phyloP scores from a whole-genome alignment of 768 basidiomycete genomes.

The Tulasnella sp. region DNA sequence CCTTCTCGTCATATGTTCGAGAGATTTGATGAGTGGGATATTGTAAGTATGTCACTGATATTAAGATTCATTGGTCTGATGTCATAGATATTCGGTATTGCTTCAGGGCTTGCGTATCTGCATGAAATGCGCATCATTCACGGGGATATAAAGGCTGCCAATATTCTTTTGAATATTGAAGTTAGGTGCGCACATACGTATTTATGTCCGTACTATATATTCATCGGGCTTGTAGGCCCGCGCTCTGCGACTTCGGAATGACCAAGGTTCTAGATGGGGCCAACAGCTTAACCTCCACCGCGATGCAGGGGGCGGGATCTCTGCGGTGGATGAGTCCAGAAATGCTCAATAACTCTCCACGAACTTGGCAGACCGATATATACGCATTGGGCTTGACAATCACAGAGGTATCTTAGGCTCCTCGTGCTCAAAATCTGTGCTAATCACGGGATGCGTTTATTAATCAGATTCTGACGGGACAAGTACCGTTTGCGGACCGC shows the following conservation, averaged over 20 bases:
- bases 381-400: not conserved
- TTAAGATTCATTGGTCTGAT: not conserved
- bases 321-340: not conserved
- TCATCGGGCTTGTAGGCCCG: too few relatives aligned
- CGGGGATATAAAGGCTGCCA: not conserved
- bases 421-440: too few relatives aligned
- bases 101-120: not conserved
- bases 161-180: not conserved
- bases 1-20: not conserved
- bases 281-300: not conserved
- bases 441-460: not conserved
- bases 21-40: not conserved
- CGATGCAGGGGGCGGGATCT: not conserved
- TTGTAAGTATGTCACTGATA: not conserved
- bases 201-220: too few relatives aligned
- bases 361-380: not conserved
- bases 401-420: not conserved
- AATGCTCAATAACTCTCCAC: not conserved
- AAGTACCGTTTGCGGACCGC: not conserved
- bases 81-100: not conserved
- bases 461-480: not conserved
- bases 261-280: not conserved
- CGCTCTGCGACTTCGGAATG: constrained; percentile 1
- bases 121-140: not conserved
- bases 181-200: not conserved